Evolutionary conservation across 768 basidiomycete genomes (phyloP).

Genomic region (Rhodotorula sphaerocarpa): DNA sequence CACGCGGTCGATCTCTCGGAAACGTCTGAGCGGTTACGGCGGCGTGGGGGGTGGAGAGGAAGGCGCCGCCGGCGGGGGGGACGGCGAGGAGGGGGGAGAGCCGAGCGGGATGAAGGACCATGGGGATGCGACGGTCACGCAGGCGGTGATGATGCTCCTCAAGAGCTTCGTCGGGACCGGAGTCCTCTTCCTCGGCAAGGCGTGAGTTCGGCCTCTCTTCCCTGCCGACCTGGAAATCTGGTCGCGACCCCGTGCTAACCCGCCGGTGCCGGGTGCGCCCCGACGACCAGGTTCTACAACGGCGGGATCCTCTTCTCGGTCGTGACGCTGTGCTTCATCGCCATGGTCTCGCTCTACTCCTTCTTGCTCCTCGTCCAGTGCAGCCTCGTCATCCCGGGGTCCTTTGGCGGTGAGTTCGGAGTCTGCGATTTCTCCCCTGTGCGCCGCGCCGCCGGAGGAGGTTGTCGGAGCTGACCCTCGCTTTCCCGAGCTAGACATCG

Average conservation of each 20-base stretch:
- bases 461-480: background rate
- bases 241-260: background rate
- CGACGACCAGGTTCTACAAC: conserved; percentile 86
- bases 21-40: background rate
- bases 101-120: conserved; percentile 41
- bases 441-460: too few relatives aligned
- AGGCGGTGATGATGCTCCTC: conserved; percentile 86
- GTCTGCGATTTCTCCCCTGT: background rate
- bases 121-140: conserved; percentile 81
- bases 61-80: too few relatives aligned
- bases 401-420: conserved; percentile 67
- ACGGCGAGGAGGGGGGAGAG: background rate
- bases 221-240: background rate
- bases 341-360: conserved; percentile 77
- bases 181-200: conserved; percentile 89
- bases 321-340: conserved; percentile 68
- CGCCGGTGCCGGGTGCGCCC: background rate
- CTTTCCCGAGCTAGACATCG: conserved; percentile 62
- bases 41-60: too few relatives aligned
- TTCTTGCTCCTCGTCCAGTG: conserved; percentile 84
- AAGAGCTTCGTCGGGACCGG: conserved; percentile 95
- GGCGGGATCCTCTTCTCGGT: conserved; percentile 86
- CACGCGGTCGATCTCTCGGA: background rate
- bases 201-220: conserved; percentile 50
- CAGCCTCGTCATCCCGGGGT: conserved; percentile 79